phyloP scores from a whole-genome alignment of 306 rosid species.

The Acacia crassicarpa region DNA sequence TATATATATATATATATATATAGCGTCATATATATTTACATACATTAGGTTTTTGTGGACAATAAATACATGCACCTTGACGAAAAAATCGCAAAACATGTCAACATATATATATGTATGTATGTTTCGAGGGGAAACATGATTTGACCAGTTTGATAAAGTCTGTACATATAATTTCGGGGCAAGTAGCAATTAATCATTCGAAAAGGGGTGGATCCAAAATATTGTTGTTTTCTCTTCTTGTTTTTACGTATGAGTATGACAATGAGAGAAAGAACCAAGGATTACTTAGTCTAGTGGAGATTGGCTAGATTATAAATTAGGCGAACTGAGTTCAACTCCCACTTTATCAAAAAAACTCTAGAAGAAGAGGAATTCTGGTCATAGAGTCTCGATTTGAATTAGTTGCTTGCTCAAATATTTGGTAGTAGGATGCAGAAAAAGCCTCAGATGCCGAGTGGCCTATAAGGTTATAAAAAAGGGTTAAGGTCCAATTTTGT shows the following conservation, averaged over 20 bases:
- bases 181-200: conserved; percentile 22
- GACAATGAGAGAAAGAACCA: too few relatives aligned
- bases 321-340: too few relatives aligned
- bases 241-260: conserved; percentile 15
- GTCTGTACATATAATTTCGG: conserved; percentile 25
- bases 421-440: too few relatives aligned
- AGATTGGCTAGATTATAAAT: too few relatives aligned
- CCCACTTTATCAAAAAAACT: too few relatives aligned
- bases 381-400: too few relatives aligned
- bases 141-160: conserved; percentile 22
- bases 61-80: background rate
- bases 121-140: background rate
- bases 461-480: too few relatives aligned
- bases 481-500: too few relatives aligned
- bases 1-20: too few relatives aligned
- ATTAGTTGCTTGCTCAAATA: too few relatives aligned
- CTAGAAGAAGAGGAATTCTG: fast-evolving
- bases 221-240: conserved; percentile 34
- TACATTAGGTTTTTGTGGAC: background rate
- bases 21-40: background rate
- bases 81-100: background rate
- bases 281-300: too few relatives aligned
- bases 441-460: too few relatives aligned
- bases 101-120: background rate
- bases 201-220: background rate